Conservation (phyloP, 768 basidiomycete species). For the Pleurotus djamor region DNA sequence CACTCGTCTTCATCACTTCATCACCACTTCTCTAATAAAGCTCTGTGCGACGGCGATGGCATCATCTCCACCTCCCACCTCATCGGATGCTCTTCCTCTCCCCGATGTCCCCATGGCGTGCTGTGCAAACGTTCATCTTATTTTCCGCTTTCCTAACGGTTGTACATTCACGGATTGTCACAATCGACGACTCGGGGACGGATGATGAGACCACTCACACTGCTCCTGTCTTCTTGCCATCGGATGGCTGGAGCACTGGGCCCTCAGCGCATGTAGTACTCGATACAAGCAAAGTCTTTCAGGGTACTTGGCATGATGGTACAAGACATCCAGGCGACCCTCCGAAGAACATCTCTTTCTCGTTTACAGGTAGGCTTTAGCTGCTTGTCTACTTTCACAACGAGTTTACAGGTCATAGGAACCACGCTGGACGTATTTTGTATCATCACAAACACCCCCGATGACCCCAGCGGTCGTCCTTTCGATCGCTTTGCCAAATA, state of each 20-base stretch:
- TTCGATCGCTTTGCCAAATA: not conserved
- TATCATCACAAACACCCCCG: not conserved
- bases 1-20: no score
- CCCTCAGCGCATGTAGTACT: not conserved
- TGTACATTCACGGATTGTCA: not conserved
- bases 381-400: not conserved
- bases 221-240: not conserved
- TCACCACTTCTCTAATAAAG: no score
- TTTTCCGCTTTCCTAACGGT: not conserved
- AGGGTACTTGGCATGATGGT: not conserved
- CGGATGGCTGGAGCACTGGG: not conserved
- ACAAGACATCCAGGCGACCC: not conserved
- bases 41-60: no score
- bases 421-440: not conserved
- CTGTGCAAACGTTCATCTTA: no score
- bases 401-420: not conserved
- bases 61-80: no score
- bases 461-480: not conserved
- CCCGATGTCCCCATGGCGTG: no score
- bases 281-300: not conserved
- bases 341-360: not conserved
- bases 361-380: not conserved
- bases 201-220: not conserved
- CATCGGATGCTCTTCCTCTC: no score
- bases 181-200: not conserved